Evolutionary conservation across 140 eudicot genomes (phyloP), one percentile per base, ranked within the genome.

Genomic region (Erigeron philadelphicus): DNA sequence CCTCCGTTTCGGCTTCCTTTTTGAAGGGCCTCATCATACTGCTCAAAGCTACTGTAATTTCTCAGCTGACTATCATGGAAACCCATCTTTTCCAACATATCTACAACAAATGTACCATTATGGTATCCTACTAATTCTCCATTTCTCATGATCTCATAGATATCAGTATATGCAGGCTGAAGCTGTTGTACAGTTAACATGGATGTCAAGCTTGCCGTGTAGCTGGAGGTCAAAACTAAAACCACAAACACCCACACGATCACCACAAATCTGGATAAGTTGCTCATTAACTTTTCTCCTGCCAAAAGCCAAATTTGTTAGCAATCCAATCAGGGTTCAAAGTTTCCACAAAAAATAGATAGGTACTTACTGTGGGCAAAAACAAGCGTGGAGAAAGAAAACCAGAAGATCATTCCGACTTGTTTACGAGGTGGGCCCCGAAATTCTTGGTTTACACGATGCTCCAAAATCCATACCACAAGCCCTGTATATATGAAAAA

Each of bases 141-240:
- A 11, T 60, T 74, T 38, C 46, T 57, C 54, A 59, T 56, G 15
- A 84, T 82, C 68, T 81, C 80, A 21, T 40, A 0, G 8, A 87
- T 63, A 66, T 75, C 81, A 0, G 81, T 72, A 31, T 79, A 66
- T 0, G 45, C 46, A 2, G 95, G 90, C 13, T 57, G 81, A 44
- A 87, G 81, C 74, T 80, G 67, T 59, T 72, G 77, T 8, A 81
- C 84, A 0, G 90, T 87, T 67, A 87, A 61, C 86, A 75, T 76
- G 13, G 95, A 87, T 16, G 95, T 64, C 72, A 87, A 78, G 78
- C 78, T 87, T 6, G 90, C 95, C 10, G 89, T 84, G 72, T 84
- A 84, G 68, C 95, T 84, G 9, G 89, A 83, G 59, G 88, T 87
- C 53, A 87, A 48, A 15, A 87, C 84, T 0, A 87, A 72, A 50